Percentiles rank a stretch among this genome's conserved stretches.
These are phyloP conservation scores for Aspergillus olivimuriae DNA, from an alignment of 495 filamentous ascomycete species.

Conservation along the genomic window DNA sequence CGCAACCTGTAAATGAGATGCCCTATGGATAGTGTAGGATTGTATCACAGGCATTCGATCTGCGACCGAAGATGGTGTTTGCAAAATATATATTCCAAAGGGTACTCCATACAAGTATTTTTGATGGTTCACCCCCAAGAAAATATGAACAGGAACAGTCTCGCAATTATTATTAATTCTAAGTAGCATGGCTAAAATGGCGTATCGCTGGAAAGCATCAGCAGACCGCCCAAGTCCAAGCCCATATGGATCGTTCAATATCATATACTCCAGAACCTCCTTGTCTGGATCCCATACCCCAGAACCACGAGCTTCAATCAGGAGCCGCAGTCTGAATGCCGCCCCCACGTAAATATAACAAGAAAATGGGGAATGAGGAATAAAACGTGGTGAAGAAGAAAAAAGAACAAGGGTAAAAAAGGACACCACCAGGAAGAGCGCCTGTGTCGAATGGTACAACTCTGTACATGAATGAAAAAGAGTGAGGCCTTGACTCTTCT, in stretches of 20 bases:
- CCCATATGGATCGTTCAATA: slow-evolving; percentile 9
- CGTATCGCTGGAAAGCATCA: slow-evolving; percentile 8
- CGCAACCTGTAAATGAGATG: too few relatives aligned
- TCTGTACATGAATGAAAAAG: slow-evolving; percentile 6
- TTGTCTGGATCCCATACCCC: not conserved
- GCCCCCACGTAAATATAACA: slow-evolving; percentile 4
- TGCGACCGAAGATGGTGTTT: too few relatives aligned
- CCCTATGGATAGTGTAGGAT: too few relatives aligned
- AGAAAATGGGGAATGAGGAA: too few relatives aligned
- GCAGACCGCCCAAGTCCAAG: not conserved
- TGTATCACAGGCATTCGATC: too few relatives aligned
- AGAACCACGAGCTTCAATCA: too few relatives aligned
- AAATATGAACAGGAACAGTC: not conserved
- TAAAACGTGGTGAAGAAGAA: too few relatives aligned
- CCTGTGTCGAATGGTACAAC: slow-evolving; percentile 7
- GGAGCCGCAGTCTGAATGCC: too few relatives aligned
- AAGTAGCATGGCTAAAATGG: slow-evolving; percentile 15
- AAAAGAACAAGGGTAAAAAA: slow-evolving; percentile 1
- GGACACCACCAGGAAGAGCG: slow-evolving; percentile 14
- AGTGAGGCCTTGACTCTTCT: slow-evolving; percentile 16
- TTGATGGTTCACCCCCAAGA: too few relatives aligned
- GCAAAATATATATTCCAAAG: slow-evolving; percentile 2
- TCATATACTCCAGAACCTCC: slow-evolving; percentile 12
- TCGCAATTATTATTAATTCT: slow-evolving; percentile 21
- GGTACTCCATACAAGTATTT: too few relatives aligned